Evolutionary conservation across 78 protist species (phyloP), one percentile per base, ranked within the genome.

Genomic region (Guillardia theta): DNA sequence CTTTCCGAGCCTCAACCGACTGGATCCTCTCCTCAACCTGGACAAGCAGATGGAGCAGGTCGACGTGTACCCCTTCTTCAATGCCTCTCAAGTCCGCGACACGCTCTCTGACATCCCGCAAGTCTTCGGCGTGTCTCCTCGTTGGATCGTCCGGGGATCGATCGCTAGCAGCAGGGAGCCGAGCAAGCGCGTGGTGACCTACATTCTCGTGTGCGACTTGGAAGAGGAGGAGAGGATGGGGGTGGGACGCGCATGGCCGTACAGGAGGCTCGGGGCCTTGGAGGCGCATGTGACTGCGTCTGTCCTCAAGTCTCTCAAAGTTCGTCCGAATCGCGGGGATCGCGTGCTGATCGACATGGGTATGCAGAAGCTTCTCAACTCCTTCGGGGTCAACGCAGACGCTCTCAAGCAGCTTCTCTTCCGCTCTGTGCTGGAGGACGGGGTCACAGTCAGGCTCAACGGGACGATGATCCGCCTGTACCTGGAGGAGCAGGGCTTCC

Each of bases 171-270:
- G 41, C 1, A 43, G 10, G 21, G 0, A 24, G 83, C 41, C 6
- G 22, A 3, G 6, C 45, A 1, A 70, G 22, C 2, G 24, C 76
- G 6, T 88, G 30, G 54, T 30, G n/a, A 48, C 76, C 37, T 44
- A 43, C 48, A 43, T 78, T 43, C 24, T 88, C 93, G 15, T 48
- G 2, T 88, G 93, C 37, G 76, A 88, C 93, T 64, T 88, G 43
- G 64, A 88, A 6, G 48, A 30, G 0, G 76, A 45, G 93, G 41
- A 48, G 70, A 30, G 48, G 39, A 30, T 88, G 0, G 70, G 64
- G 22, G n/a, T 88, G 21, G 93, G 93, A 6, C 93, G 93, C 36
- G 36, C 41, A 19, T 88, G 48, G 36, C 54, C 70, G 12, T 27
- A 88, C 39, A 54, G 93, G 0, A 36, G 9, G 30, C 24, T 88